Conservation (phyloP, 805 yeast species). For the Wickerhamiella nectarea region DNA sequence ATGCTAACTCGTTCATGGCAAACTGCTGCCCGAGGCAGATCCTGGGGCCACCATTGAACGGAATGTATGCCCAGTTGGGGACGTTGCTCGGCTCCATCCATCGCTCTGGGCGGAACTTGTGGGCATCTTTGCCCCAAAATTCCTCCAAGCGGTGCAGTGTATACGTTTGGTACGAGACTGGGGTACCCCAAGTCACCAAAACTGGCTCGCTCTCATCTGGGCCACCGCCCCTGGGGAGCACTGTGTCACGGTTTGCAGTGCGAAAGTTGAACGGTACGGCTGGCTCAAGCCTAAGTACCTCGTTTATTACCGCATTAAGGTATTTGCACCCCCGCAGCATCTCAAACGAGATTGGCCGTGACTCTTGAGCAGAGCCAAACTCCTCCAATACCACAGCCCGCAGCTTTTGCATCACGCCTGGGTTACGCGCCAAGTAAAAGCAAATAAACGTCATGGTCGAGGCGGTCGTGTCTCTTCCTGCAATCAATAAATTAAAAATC, state of each 20-base stretch:
- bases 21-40: constrained; percentile 45
- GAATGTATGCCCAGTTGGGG: constrained; percentile 37
- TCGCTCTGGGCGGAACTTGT: constrained; percentile 30
- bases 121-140: constrained; percentile 31
- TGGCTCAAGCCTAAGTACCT: constrained; percentile 34
- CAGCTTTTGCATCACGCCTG: constrained; percentile 27
- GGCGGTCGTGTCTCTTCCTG: constrained; percentile 39
- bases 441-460: constrained; percentile 30
- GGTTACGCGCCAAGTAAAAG: constrained; percentile 31
- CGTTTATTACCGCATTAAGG: constrained; percentile 33
- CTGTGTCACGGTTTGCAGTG: constrained; percentile 30
- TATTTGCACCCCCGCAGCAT: constrained; percentile 32
- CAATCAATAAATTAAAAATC: constrained; percentile 32
- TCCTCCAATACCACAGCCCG: constrained; percentile 19
- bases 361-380: constrained; percentile 20
- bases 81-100: constrained; percentile 21
- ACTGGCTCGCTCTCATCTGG: constrained; percentile 26
- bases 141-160: constrained; percentile 29
- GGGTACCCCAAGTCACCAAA: constrained; percentile 29
- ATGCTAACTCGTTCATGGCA: constrained; percentile 37
- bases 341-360: constrained; percentile 27
- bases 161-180: constrained; percentile 28
- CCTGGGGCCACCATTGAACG: constrained; percentile 44
- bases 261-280: constrained; percentile 35
- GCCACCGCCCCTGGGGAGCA: constrained; percentile 39